Evolutionary conservation across 176 grass and related monocot species (phyloP), one percentile per base, ranked within the genome.

Genomic region (Zizania latifolia): DNA sequence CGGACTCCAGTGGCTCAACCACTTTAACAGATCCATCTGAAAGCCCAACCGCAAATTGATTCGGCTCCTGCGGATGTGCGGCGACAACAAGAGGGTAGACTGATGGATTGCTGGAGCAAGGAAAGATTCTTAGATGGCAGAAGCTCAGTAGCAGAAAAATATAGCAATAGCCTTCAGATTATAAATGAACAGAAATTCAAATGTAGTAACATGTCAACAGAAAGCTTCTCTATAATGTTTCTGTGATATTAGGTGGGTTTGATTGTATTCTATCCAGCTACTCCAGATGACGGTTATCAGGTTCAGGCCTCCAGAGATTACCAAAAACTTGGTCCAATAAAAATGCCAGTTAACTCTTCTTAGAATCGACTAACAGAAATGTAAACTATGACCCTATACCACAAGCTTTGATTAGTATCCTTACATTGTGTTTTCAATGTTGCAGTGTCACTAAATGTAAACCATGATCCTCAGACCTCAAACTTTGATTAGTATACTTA

Each of bases 11-110:
- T 1, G 94, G 94, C 35, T 98, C 94, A 62, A 98, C 61, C 51
- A 98, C 94, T 87, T 93, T 98, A 69, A 92, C 84, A 0, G 73
- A 74, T 36, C 94, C 94, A 85, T 98, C 94, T 27, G 91, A 85
- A 66, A 94, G 82, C 40, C 94, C 94, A 2, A 98, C 73, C 23
- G 94, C 94, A 16, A 98, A 98, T 68, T 98, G 94, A 82, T 90
- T 93, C 68, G 94, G 81, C 72, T 98, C 94, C 62, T 92, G 74
- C 0, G 94, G 94, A 60, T 98, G 94, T 28, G 89, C 91, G 0
- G 91, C 88, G 10, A 98, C 58, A 6, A 87, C 88, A 69, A 87
- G 80, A 19, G 94, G 86, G 71, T 86, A 80, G 37, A 87, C 43
- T 21, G 48, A 70, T 10, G 86, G 83, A 75, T 91, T 93, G 84